These are phyloP conservation scores for Achaetomiella virescens DNA, from an alignment of 495 filamentous ascomycete genomes.

Conservation along the genomic window DNA sequence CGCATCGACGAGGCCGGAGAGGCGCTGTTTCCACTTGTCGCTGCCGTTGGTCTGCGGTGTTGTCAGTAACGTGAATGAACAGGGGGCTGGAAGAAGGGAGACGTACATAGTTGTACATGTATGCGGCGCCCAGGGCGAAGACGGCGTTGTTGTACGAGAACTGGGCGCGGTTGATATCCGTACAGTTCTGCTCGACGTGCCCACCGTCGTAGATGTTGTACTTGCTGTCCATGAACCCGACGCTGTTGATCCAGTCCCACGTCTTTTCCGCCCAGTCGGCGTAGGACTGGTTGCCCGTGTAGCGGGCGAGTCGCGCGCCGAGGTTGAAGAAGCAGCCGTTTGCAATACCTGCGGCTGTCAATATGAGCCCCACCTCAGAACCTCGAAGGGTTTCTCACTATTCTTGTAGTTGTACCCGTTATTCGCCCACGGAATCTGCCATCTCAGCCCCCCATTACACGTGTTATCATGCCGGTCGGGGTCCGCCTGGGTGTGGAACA, in stretches of 20 bases:
- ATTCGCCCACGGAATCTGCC: constrained; percentile 77
- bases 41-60: constrained; percentile 51
- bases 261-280: constrained; percentile 64
- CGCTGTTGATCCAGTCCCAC: constrained; percentile 62
- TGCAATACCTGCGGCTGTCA: constrained; percentile 48
- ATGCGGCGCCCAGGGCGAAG: constrained; percentile 64
- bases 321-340: constrained; percentile 86
- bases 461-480: constrained; percentile 54
- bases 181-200: constrained; percentile 58
- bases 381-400: constrained; percentile 35
- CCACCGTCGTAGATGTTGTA: constrained; percentile 73
- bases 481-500: constrained; percentile 63
- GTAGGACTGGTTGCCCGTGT: constrained; percentile 74
- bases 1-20: constrained; percentile 54
- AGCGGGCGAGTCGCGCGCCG: constrained; percentile 68
- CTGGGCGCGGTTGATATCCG: constrained; percentile 53
- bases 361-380: neutral
- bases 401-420: constrained; percentile 88
- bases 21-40: constrained; percentile 53
- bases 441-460: constrained; percentile 69
- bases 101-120: constrained; percentile 68
- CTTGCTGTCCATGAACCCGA: constrained; percentile 57
- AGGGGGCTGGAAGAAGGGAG: neutral
- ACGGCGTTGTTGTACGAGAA: constrained; percentile 78
- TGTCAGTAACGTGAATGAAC: neutral